Percentiles rank a stretch among this genome's conserved stretches.
Conservation (phyloP, 2,329 filamentous ascomycete species). For the Cladorrhinum sp. region DNA sequence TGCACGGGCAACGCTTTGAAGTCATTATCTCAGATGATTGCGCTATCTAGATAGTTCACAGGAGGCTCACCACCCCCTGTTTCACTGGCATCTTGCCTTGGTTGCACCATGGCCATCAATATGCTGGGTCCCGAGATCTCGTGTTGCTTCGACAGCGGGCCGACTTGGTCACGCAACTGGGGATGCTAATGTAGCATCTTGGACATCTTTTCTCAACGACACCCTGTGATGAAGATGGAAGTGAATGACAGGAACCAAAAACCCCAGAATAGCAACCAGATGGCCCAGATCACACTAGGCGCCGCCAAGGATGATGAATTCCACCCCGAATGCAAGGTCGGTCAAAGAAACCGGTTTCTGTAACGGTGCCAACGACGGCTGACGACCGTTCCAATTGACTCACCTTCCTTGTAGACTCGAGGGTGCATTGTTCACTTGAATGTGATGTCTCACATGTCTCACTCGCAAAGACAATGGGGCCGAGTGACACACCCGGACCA, state of each 20-base stretch:
- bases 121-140: constrained; percentile 8
- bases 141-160: constrained; percentile 4
- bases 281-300: neutral
- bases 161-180: constrained; percentile 1
- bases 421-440: neutral
- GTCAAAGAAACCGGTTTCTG: neutral
- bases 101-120: constrained; percentile 1
- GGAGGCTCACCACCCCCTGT: no score
- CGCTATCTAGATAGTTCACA: no score
- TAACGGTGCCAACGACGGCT: neutral
- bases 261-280: no score
- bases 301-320: neutral
- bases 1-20: no score
- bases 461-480: neutral
- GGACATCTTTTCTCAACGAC: neutral
- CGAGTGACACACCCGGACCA: neutral
- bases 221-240: neutral
- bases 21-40: no score
- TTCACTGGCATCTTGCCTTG: no score
- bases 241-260: no score
- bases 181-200: constrained; percentile 7
- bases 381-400: neutral
- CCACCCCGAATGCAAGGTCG: no score
- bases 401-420: neutral
- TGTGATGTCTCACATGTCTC: neutral